Evolutionary conservation across 225 moss, liverwort and hornwort genomes (phyloP), one percentile per base, ranked within the genome.

Genomic region (Bryum argenteum): DNA sequence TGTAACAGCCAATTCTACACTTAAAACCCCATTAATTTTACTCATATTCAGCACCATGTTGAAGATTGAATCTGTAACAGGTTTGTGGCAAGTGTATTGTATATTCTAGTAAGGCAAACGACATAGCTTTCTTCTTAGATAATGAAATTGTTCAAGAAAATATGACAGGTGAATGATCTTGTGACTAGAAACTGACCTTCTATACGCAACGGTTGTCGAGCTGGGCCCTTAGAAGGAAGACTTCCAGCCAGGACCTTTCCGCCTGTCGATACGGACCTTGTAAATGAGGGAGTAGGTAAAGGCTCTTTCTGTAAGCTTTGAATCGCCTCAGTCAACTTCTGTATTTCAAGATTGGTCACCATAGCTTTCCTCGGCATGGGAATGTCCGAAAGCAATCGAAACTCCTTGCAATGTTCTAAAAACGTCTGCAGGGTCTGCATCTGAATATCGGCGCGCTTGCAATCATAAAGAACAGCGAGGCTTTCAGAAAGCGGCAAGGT

Each of bases 391-490:
- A 83, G 74, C 71, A 86, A 56, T 50, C 67, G 72, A 54, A 87
- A 17, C n/a, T 75, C 79, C 50, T 64, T 80, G 75, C 89, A 89
- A 10, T 22, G 53, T 63, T 61, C 70, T 54, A 86, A 45, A 67
- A 87, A 87, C n/a, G 37, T 26, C 44, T 69, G 51, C 69, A 84
- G 63, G 23, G 58, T 62, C 48, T 75, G 71, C 72, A 66, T 63
- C 71, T 87, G 87, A 69, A 11, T 37, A 26, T 60, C 70, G 51
- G 84, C 84, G 75, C 70, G 63, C 61, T 79, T 81, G 54, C 84
- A 87, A 22, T 40, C 40, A 33, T 82, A 81, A 10, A 89, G 70
- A 33, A 87, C 51, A 38, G 75, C 28, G 14, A 89, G 61, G 37
- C 74, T 79, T 50, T 84, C 75, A 4, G 79, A 66, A 21, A 89